Base-by-base conservation (phyloP, 2,329 filamentous ascomycete species). In the Phaeosphaeria sp. region DNA sequence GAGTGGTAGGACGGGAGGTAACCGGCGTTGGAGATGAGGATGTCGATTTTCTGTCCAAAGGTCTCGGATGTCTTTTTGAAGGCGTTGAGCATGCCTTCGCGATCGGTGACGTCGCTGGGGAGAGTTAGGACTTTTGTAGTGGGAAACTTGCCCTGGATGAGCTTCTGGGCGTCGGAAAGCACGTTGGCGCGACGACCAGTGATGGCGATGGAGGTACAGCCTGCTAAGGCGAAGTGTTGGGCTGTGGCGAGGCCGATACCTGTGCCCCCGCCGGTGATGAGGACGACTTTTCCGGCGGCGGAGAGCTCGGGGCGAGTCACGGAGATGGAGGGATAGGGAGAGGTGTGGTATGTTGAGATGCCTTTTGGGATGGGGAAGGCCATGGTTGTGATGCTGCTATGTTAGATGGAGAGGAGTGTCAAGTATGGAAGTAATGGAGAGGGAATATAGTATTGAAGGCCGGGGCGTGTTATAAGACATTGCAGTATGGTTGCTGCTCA, bases 221-320 rank as follows among this genome's bases (percentile, higher is more conserved):
- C 79, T 51, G 82, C 80, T 60, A 69, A 44, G 8, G 81, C 81
- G 50, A 83, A 84, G 59, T 65, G 66, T 21, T 50, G 66, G 6
- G 80, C 79, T 4, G 76, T 82, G 44, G 72, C 78, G 36, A 71
- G 71, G 27, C 81, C 81, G 42, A 84, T 83, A 13, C 82, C 82
- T 6, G 66, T 77, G 4, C 80, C 80, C 3, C 63, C 65, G 24
- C 81, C 81, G 3, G 81, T 84, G 22, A 73, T 64, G 8, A 72
- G 9, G 25, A 72, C 48, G 9, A 55, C 61, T 40, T 69, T 72
- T 25, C 65, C 65, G 20, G 57, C 58, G 18, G 57, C 55, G 5
- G 65, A 64, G 1, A 78, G 66, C 21, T 60, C 63, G 9, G 69
- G 66, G 5, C 57, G 61, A 43, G 55, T 53, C 18, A 78, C 77